Base-by-base conservation (phyloP, 805 yeast species). In the Starmerella etchellsii region DNA sequence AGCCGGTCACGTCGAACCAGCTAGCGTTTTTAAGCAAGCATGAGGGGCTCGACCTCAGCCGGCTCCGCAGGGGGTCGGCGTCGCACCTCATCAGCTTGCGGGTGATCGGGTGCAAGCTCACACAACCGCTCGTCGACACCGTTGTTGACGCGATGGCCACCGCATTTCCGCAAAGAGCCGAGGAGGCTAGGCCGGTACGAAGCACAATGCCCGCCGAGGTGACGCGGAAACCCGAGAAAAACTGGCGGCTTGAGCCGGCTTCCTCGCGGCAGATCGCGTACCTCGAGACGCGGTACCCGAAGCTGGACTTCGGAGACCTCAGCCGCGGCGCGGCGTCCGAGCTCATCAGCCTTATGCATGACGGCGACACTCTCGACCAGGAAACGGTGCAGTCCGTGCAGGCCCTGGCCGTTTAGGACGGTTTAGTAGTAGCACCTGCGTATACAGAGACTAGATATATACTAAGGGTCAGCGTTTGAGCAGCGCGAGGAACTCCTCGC, bases 401-500 rank as follows among this genome's bases (percentile, higher is more conserved):
- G n/a, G n/a, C n/a, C n/a, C n/a, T n/a, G n/a, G n/a, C n/a, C n/a
- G n/a, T n/a, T n/a, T n/a, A n/a, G n/a, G n/a, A n/a, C n/a, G n/a
- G n/a, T n/a, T n/a, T n/a, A n/a, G n/a, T n/a, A n/a, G n/a, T n/a
- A n/a, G n/a, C n/a, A n/a, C n/a, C n/a, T n/a, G n/a, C n/a, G n/a
- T n/a, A n/a, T n/a, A n/a, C n/a, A n/a, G n/a, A n/a, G n/a, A n/a
- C n/a, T n/a, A n/a, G n/a, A n/a, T n/a, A n/a, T n/a, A n/a, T n/a
- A n/a, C n/a, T n/a, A n/a, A n/a, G n/a, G n/a, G n/a, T n/a, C n/a
- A n/a, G n/a, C n/a, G n/a, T 35, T 28, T 33, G 19, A 87, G 66
- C 46, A 87, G 66, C 11, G 87, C 79, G 57, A 91, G 70, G 55
- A 91, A 91, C 63, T 91, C 98, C 57, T 91, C 98, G 57, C 98